Base-by-base conservation (phyloP, 768 basidiomycete species). In the Auriculariales sp. region DNA sequence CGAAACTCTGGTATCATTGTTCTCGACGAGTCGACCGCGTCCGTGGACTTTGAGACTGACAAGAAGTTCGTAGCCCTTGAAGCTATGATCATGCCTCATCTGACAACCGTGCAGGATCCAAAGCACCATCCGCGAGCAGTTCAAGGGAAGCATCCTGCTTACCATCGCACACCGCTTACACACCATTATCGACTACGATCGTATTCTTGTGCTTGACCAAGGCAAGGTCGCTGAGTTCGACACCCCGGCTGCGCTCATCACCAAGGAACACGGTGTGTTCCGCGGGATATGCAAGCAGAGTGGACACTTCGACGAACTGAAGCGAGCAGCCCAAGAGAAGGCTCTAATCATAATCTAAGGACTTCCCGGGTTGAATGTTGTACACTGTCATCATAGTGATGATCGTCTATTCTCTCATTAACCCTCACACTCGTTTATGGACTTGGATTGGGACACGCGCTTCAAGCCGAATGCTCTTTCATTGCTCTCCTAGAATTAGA, bases 21-120 rank as follows among this genome's bases (percentile, higher is more conserved):
- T 12, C 66, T 89, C 28, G 88, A 87, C 54, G 86, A 89, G 56
- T 86, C 86, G 14, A 89, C 86, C 3, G 86, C 83, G 52, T 86
- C 83, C 57, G 87, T 90, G 50, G 85, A 90, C 59, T 70, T 74
- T 15, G 66, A 70, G 19, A 44, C 39, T 10, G 35, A 44, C 28
- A 27, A 17, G 17, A 29, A 19, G 24, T 6, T 5, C 36, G 29
- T 46, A 24, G 17, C n/a, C 28, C 56, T 19, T 57, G 62, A 25
- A 64, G 65, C 31, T 32, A 15, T 15, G 15, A 56, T 7, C 31
- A 15, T 32, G 31, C 15, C 15, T 32, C 24, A 56, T 83, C 90
- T 57, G 80, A 77, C 10, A 90, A 90, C 32, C 91, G 93, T 57
- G 75, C 83, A 91, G 89, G 66, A 94, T 94, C 50, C 91, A 94